These are phyloP conservation scores for Excoecaria agallocha DNA, from an alignment of 345 rosid species.

Conservation along the genomic window DNA sequence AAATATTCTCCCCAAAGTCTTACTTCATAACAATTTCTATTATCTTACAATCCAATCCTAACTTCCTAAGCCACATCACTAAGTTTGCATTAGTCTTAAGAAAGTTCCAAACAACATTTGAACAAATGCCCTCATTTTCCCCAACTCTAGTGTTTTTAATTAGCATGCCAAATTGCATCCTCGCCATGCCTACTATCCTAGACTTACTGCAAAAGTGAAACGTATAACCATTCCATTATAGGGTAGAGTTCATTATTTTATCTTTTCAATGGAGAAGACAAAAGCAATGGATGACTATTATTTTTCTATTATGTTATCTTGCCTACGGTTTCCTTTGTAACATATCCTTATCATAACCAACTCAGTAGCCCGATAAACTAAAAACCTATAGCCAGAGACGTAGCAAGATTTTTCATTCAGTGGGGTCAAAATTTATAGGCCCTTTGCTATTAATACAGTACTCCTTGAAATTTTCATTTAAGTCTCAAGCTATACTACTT, in stretches of 20 bases:
- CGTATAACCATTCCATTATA: too few relatives aligned
- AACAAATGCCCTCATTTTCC: neutral
- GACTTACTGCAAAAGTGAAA: too few relatives aligned
- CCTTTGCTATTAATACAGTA: too few relatives aligned
- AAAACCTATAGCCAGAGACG: neutral
- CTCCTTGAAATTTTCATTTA: too few relatives aligned
- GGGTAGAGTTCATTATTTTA: too few relatives aligned
- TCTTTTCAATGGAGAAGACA: too few relatives aligned
- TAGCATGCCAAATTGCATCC: neutral
- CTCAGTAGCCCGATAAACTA: neutral
- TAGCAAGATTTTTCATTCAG: too few relatives aligned
- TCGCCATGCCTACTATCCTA: neutral
- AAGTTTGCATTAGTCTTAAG: neutral
- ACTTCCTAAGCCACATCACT: neutral
- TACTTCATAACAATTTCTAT: too few relatives aligned
- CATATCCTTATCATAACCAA: neutral
- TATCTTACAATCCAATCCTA: neutral
- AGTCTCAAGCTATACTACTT: too few relatives aligned
- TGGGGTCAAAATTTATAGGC: too few relatives aligned
- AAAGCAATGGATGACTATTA: neutral
- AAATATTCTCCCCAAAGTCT: too few relatives aligned
- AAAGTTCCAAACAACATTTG: neutral
- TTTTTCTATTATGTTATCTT: neutral
- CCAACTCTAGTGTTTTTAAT: neutral
- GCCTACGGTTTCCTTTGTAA: neutral